A percentile compares a stretch with the other conserved stretches of the same genome.
Conservation (phyloP, 306 rosid species). For the Corylus avellana region DNA sequence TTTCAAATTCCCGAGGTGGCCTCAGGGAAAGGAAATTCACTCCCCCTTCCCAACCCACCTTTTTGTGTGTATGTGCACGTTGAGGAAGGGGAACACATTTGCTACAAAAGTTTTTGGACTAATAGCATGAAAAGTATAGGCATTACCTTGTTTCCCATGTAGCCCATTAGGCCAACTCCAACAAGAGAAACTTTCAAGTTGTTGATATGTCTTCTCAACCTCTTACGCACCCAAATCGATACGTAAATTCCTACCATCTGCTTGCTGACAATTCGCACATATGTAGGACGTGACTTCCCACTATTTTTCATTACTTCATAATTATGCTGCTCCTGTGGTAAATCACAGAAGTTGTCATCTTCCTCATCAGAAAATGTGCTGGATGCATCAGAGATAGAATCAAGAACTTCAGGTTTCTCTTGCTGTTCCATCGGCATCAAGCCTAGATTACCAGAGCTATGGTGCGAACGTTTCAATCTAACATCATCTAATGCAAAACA, state of each 20-base stretch:
- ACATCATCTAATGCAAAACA: slow-evolving; percentile 23
- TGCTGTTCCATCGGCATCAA: slow-evolving; percentile 46
- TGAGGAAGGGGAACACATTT: not conserved
- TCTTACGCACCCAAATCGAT: slow-evolving; percentile 90
- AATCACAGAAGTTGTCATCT: slow-evolving; percentile 53
- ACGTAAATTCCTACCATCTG: slow-evolving; percentile 98
- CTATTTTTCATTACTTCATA: slow-evolving; percentile 13
- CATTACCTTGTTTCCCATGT: slow-evolving; percentile 97
- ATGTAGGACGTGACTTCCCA: slow-evolving; percentile 43
- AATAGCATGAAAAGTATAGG: slow-evolving; percentile 13
- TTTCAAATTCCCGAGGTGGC: slow-evolving; percentile 8
- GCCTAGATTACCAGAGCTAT: slow-evolving; percentile 65
- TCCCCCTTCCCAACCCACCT: not conserved
- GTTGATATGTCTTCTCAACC: slow-evolving; percentile 82
- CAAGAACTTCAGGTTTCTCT: slow-evolving; percentile 49
- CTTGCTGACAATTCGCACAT: slow-evolving; percentile 88
- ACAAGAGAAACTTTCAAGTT: slow-evolving; percentile 86
- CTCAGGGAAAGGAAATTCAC: slow-evolving; percentile 4
- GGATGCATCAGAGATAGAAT: slow-evolving; percentile 48
- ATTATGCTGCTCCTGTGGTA: slow-evolving; percentile 34
- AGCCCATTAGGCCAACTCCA: slow-evolving; percentile 98
- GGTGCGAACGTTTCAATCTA: slow-evolving; percentile 57
- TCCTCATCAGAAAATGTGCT: slow-evolving; percentile 47
- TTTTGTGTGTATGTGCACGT: not conserved
- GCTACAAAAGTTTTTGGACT: slow-evolving; percentile 19